phyloP scores from a whole-genome alignment of 202 grass and related monocot genomes.

The Setaria italica region DNA sequence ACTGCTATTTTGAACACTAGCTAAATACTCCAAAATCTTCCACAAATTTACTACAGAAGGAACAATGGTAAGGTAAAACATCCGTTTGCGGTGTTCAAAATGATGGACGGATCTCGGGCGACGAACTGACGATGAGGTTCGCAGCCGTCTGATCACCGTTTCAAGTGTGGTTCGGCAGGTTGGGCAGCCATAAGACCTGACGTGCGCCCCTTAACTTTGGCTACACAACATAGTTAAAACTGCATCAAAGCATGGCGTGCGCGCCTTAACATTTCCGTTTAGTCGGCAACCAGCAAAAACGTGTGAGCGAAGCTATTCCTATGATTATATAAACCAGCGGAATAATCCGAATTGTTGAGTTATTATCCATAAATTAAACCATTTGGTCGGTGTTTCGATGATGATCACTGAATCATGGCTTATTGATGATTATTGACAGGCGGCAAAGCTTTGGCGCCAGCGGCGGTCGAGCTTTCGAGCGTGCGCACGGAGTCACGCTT shows the following conservation, averaged over 20 bases:
- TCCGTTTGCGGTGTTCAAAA: not conserved
- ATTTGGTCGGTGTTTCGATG: not conserved
- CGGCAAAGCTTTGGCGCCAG: not conserved
- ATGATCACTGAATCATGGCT: not conserved
- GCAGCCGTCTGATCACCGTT: not conserved
- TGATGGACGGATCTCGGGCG: too few relatives aligned
- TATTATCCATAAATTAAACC: not conserved
- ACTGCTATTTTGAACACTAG: not conserved
- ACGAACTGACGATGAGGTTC: not conserved
- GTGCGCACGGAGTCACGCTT: not conserved
- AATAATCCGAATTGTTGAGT: not conserved
- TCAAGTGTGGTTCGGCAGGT: not conserved
- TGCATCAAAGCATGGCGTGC: too few relatives aligned
- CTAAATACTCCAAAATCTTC: not conserved
- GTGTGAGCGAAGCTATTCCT: too few relatives aligned
- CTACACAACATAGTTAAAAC: not conserved
- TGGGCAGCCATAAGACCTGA: not conserved
- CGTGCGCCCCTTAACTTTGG: constrained; percentile 24
- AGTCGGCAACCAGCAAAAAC: too few relatives aligned
- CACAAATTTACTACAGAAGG: not conserved
- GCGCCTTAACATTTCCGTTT: too few relatives aligned
- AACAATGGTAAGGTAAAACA: not conserved
- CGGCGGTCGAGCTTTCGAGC: not conserved
- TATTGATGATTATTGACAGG: not conserved
- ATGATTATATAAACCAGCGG: not conserved